These are phyloP conservation scores for Astraeus odoratus DNA, from an alignment of 768 basidiomycete species.

Conservation along the genomic window DNA sequence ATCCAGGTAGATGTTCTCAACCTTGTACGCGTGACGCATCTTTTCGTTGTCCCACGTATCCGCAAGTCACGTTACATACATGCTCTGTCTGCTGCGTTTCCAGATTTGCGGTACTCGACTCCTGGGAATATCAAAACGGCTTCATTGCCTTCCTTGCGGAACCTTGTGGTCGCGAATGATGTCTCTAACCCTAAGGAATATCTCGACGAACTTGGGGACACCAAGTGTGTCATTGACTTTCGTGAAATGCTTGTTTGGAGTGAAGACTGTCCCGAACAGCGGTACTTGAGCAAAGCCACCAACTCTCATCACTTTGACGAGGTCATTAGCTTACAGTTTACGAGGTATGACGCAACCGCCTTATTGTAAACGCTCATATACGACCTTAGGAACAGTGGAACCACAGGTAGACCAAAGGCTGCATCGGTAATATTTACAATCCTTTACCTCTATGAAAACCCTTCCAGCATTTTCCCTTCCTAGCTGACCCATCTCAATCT, in stretches of 20 bases:
- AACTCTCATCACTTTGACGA: constrained; percentile 50
- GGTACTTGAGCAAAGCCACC: constrained; percentile 35
- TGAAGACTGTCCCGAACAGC: constrained; percentile 40
- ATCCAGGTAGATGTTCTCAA: constrained; percentile 52
- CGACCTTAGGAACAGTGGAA: constrained; percentile 48
- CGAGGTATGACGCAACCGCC: constrained; percentile 43
- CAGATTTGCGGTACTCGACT: constrained; percentile 40
- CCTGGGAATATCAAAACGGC: constrained; percentile 54
- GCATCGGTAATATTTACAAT: constrained; percentile 56
- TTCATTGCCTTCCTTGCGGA: constrained; percentile 53
- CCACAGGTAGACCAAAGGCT: constrained; percentile 76
- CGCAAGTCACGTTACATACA: constrained; percentile 58
- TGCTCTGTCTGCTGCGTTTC: constrained; percentile 51
- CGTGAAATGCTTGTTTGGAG: constrained; percentile 66
- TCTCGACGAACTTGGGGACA: constrained; percentile 30
- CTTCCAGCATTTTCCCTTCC: background rate
- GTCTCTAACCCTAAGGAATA: constrained; percentile 34
- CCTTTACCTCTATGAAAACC: background rate
- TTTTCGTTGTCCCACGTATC: constrained; percentile 67
- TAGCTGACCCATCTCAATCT: constrained; percentile 76
- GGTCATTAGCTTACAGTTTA: constrained; percentile 79
- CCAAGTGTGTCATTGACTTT: constrained; percentile 59
- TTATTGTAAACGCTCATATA: background rate
- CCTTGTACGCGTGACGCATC: constrained; percentile 57
- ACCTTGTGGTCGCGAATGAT: constrained; percentile 65